phyloP scores from a whole-genome alignment of 2,329 filamentous ascomycete genomes.

The Ceratocystis diversiconidia region DNA sequence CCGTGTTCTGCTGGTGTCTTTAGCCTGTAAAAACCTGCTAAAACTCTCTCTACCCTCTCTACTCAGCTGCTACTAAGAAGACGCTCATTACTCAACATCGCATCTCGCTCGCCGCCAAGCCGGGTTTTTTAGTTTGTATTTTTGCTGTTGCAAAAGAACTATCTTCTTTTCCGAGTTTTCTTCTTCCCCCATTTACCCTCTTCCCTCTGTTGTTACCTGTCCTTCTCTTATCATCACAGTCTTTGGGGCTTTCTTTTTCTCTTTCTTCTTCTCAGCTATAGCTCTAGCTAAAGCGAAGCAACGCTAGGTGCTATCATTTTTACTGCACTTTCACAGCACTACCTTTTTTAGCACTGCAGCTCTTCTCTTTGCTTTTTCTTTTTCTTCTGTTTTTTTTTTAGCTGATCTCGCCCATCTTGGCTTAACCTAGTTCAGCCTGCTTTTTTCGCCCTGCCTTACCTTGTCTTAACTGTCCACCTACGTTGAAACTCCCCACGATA shows the following conservation, averaged over 20 bases:
- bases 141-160: too few relatives aligned
- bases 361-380: not conserved
- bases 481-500: not conserved
- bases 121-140: too few relatives aligned
- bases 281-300: not conserved
- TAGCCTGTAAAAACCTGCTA: not conserved
- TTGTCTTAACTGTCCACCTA: not conserved
- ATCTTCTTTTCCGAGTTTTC: not conserved
- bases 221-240: not conserved
- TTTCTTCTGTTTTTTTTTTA: not conserved
- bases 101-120: not conserved
- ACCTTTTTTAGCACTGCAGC: too few relatives aligned
- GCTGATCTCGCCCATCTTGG: not conserved
- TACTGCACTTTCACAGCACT: too few relatives aligned
- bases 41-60: not conserved
- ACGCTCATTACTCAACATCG: not conserved
- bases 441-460: too few relatives aligned
- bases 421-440: not conserved
- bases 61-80: not conserved
- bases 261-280: not conserved
- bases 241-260: not conserved
- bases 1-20: not conserved
- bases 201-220: not conserved
- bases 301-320: too few relatives aligned
- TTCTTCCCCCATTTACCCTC: not conserved